Evolutionary conservation across 2,329 filamentous ascomycete genomes (phyloP).

Genomic region (Endoconidiophora laricicola): DNA sequence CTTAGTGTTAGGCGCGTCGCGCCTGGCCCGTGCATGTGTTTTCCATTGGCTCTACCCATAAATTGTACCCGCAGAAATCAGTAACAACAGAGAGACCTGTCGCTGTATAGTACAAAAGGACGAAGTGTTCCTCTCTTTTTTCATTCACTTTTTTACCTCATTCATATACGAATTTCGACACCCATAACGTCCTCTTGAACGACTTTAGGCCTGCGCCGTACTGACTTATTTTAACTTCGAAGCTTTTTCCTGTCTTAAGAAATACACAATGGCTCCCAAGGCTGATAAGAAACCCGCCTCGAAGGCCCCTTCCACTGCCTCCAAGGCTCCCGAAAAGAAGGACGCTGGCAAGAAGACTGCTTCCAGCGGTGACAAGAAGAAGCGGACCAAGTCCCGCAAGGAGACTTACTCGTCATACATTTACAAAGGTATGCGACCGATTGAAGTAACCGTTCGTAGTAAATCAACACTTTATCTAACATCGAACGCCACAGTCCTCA

Average conservation of each 20-base stretch:
- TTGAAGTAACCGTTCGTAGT: conserved; percentile 10
- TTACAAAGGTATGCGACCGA: conserved; percentile 71
- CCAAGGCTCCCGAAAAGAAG: conserved; percentile 79
- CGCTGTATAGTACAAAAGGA: conserved; percentile 46
- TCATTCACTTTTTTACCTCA: conserved; percentile 24
- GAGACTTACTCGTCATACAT: conserved; percentile 99
- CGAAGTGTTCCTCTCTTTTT: no score
- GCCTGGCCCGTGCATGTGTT: conserved; percentile 10
- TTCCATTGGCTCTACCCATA: conserved; percentile 9
- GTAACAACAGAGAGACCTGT: conserved; percentile 26
- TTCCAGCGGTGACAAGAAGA: conserved; percentile 96
- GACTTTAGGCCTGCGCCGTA: not conserved
- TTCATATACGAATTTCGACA: conserved; percentile 13
- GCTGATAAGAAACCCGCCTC: conserved; percentile 96
- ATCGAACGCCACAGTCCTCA: conserved; percentile 52
- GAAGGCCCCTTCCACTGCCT: conserved; percentile 73
- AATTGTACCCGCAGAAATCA: conserved; percentile 28
- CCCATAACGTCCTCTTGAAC: conserved; percentile 14
- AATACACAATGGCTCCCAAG: conserved; percentile 83
- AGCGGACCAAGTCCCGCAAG: conserved; percentile 99
- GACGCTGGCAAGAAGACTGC: conserved; percentile 99
- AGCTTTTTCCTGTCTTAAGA: conserved; percentile 14
- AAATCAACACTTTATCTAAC: conserved; percentile 12
- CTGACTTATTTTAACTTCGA: not conserved
- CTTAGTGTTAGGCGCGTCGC: conserved; percentile 9